phyloP scores from a whole-genome alignment of 106 monocot species.

The Gastrodia elata region DNA sequence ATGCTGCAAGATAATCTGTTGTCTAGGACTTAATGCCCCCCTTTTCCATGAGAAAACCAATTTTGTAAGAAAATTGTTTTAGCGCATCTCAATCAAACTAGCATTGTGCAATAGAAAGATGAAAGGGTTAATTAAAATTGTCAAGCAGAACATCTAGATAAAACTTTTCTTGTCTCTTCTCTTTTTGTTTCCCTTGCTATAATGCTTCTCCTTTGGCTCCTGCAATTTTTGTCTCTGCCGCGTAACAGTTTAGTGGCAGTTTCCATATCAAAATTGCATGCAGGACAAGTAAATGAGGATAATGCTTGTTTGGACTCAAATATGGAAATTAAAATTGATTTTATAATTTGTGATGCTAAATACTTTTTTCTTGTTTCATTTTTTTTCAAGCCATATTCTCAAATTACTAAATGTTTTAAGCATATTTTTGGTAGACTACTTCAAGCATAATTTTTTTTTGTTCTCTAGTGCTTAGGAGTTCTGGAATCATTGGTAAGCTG shows the following conservation, averaged over 20 bases:
- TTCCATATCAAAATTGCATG: neutral
- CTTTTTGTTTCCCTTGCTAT: too few relatives aligned
- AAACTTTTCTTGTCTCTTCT: too few relatives aligned
- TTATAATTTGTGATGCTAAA: neutral
- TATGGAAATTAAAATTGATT: neutral
- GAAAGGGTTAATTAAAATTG: too few relatives aligned
- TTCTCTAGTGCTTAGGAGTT: neutral
- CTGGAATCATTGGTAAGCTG: neutral
- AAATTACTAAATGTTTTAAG: neutral
- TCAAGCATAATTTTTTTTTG: neutral
- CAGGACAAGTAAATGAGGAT: neutral
- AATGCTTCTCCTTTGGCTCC: too few relatives aligned
- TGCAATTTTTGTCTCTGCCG: too few relatives aligned
- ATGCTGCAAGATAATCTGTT: too few relatives aligned
- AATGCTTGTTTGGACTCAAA: neutral
- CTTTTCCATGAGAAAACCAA: too few relatives aligned
- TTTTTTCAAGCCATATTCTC: neutral
- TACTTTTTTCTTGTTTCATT: neutral
- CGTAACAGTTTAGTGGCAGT: neutral
- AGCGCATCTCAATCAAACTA: too few relatives aligned
- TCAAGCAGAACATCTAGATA: too few relatives aligned
- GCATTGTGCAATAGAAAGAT: too few relatives aligned
- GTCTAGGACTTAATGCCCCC: too few relatives aligned
- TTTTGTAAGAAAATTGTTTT: too few relatives aligned
- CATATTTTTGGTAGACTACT: neutral